Evolutionary conservation across 2,329 filamentous ascomycete species (phyloP).

Genomic region (Chalaropsis ovoidea): DNA sequence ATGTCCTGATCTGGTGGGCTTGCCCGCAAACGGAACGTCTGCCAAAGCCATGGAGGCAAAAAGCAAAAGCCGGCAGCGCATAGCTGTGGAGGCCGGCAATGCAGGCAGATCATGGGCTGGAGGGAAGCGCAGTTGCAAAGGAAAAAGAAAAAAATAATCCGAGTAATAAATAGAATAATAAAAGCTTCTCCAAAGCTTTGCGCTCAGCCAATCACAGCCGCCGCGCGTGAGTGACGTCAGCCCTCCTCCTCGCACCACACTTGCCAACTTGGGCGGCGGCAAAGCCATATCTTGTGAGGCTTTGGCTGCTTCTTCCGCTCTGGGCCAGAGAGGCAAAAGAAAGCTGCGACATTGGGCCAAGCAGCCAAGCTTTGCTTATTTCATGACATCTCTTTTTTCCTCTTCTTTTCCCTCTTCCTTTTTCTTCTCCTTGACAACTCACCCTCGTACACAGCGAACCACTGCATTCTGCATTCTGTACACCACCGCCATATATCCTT

Average conservation of each 20-base stretch:
- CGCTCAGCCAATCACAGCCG: slow-evolving; percentile 21
- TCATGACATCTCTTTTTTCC: not conserved
- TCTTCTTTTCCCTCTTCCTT: slow-evolving; percentile 6
- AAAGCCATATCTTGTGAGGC: slow-evolving; percentile 15
- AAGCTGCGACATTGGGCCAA: not conserved
- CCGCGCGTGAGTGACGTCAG: slow-evolving; percentile 5
- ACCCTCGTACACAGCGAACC: no score
- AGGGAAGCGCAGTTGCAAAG: not conserved
- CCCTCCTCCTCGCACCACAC: not conserved
- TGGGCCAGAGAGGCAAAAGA: slow-evolving; percentile 14
- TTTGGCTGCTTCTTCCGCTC: slow-evolving; percentile 10
- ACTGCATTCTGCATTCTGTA: not conserved
- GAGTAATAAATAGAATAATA: not conserved
- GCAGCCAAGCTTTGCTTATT: not conserved
- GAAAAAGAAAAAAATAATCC: not conserved
- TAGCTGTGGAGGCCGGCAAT: not conserved
- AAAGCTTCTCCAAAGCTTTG: slow-evolving; percentile 8
- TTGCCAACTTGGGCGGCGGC: slow-evolving; percentile 18
- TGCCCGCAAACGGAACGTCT: slow-evolving; percentile 4
- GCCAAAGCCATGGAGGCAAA: not conserved
- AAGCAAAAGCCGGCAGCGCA: not conserved
- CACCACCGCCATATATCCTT: not conserved
- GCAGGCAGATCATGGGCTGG: not conserved
- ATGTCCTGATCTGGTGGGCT: not conserved
- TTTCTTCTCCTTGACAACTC: not conserved